Conservation (phyloP, 2,329 filamentous ascomycete species). For the Aaosphaeria pasadenensis region DNA sequence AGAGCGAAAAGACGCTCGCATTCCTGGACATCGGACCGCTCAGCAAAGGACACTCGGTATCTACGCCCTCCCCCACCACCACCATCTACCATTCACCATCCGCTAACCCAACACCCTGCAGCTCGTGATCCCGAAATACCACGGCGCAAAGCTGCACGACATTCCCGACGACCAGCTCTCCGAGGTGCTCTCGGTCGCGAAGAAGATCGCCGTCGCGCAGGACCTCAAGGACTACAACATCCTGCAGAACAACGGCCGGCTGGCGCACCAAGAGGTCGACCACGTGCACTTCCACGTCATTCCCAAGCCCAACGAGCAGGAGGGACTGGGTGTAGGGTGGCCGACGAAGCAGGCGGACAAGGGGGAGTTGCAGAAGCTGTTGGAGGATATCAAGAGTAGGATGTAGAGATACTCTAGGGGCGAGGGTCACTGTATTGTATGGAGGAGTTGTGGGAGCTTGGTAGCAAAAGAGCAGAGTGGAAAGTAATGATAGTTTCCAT, state of each 20-base stretch:
- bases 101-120: conserved; percentile 33
- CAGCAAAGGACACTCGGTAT: conserved; percentile 82
- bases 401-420: conserved; percentile 53
- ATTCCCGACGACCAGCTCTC: conserved; percentile 84
- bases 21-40: conserved; percentile 96
- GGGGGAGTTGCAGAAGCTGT: conserved; percentile 74
- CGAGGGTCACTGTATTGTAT: too few species aligned
- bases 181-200: conserved; percentile 82
- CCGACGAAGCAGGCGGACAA: conserved; percentile 73
- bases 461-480: not conserved
- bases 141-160: conserved; percentile 87
- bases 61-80: conserved; percentile 19
- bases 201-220: conserved; percentile 77
- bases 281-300: conserved; percentile 99
- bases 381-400: conserved; percentile 84
- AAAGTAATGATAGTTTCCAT: too few species aligned
- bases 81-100: not conserved
- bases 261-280: conserved; percentile 89
- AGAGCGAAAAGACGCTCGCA: conserved; percentile 87
- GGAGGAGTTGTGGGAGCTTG: not conserved
- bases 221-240: conserved; percentile 85
- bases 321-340: conserved; percentile 81
- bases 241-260: conserved; percentile 89
- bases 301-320: conserved; percentile 80
- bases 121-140: conserved; percentile 95